phyloP scores from a whole-genome alignment of 768 basidiomycete genomes.

The Collybia sordida region DNA sequence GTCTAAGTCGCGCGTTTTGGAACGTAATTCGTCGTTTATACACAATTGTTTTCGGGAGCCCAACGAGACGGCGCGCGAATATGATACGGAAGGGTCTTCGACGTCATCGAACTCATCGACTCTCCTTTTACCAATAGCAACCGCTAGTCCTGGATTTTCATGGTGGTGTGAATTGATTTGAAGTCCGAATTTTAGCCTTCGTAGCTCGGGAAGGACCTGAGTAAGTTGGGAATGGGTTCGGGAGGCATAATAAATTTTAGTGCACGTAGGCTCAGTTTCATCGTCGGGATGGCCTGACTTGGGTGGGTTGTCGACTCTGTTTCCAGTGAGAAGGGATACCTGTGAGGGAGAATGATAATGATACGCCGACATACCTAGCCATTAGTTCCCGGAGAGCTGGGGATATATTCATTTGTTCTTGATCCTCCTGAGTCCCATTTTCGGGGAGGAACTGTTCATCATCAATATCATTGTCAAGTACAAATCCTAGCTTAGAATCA shows the following conservation, averaged over 20 bases:
- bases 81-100: constrained; percentile 18
- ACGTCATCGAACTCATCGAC: constrained; percentile 26
- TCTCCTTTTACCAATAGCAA: constrained; percentile 14
- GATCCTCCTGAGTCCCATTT: constrained; percentile 34
- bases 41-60: constrained; percentile 92
- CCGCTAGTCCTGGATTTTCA: constrained; percentile 1
- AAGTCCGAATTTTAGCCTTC: constrained; percentile 57
- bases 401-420: constrained; percentile 60
- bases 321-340: constrained; percentile 2
- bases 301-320: constrained; percentile 33
- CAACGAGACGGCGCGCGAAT: constrained; percentile 72
- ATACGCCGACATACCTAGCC: constrained; percentile 56
- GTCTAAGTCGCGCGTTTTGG: constrained; percentile 69
- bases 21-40: constrained; percentile 78
- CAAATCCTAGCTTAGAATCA: constrained; percentile 8
- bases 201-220: constrained; percentile 85
- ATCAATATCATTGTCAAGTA: constrained; percentile 37
- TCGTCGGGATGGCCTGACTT: constrained; percentile 18
- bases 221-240: constrained; percentile 95
- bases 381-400: constrained; percentile 79
- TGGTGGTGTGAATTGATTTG: constrained; percentile 26
- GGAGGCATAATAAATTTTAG: constrained; percentile 91
- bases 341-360: background rate
- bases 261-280: constrained; percentile 58
- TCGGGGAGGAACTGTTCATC: constrained; percentile 80